A percentile compares a stretch with the other conserved stretches of the same genome.
Conservation (phyloP, 306 rosid genomes). For the Quercus berberidifolia region DNA sequence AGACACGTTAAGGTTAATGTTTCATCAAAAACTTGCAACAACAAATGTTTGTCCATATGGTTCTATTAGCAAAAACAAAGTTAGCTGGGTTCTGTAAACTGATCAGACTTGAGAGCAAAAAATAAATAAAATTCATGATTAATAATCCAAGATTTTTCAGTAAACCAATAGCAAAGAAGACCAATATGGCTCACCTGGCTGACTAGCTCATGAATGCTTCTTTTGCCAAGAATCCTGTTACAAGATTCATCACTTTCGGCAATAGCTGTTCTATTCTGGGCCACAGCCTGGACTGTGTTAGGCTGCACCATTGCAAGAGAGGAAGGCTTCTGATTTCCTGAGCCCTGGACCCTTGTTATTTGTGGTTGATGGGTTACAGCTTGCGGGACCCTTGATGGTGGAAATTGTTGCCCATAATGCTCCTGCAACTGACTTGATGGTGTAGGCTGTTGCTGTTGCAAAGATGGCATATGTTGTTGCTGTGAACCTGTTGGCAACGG, state of each 20-base stretch:
- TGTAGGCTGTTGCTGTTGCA: slow-evolving; percentile 49
- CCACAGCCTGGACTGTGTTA: slow-evolving; percentile 39
- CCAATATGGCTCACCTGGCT: slow-evolving; percentile 51
- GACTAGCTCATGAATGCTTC: slow-evolving; percentile 86
- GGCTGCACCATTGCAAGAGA: slow-evolving; percentile 53
- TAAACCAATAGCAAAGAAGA: neutral
- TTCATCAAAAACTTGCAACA: neutral
- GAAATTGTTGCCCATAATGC: slow-evolving; percentile 58
- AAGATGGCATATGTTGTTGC: slow-evolving; percentile 15
- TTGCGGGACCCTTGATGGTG: slow-evolving; percentile 56
- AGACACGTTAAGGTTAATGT: neutral
- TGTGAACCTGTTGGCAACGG: slow-evolving; percentile 20
- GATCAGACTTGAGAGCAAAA: neutral
- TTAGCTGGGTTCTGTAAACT: neutral
- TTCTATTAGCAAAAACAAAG: neutral
- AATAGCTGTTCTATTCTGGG: slow-evolving; percentile 45
- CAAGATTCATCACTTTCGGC: slow-evolving; percentile 64
- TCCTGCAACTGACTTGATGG: slow-evolving; percentile 63
- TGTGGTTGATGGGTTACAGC: slow-evolving; percentile 67
- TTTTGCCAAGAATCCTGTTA: slow-evolving; percentile 80
- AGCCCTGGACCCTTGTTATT: slow-evolving; percentile 51
- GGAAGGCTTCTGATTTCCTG: slow-evolving; percentile 60
- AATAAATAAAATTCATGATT: neutral
- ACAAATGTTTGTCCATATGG: neutral
- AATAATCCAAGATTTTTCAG: neutral